Conservation (phyloP, 2,329 filamentous ascomycete species). For the Cladosporium velox region DNA sequence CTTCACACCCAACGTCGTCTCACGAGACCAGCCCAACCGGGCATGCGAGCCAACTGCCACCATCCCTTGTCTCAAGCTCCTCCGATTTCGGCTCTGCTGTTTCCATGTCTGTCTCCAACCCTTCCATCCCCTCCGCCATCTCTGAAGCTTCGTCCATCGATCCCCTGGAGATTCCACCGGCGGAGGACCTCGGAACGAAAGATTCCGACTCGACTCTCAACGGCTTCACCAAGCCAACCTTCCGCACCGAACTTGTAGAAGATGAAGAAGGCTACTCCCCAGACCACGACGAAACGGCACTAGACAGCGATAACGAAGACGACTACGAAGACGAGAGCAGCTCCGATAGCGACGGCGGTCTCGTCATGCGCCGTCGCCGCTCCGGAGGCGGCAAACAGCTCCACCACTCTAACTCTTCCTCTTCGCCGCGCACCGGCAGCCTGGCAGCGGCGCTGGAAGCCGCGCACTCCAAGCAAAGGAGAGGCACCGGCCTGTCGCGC, state of each 20-base stretch:
- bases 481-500: slow-evolving; percentile 35
- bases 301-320: slow-evolving; percentile 43
- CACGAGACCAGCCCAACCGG: slow-evolving; percentile 45
- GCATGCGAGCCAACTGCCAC: slow-evolving; percentile 30
- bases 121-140: slow-evolving; percentile 54
- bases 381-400: slow-evolving; percentile 27
- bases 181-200: slow-evolving; percentile 39
- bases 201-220: slow-evolving; percentile 40
- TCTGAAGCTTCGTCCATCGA: slow-evolving; percentile 50
- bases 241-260: slow-evolving; percentile 26
- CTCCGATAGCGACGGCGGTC: slow-evolving; percentile 42
- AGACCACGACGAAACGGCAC: slow-evolving; percentile 38
- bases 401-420: slow-evolving; percentile 12
- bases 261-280: slow-evolving; percentile 39
- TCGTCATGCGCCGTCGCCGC: slow-evolving; percentile 41
- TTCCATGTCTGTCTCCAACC: slow-evolving; percentile 53
- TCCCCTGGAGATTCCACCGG: slow-evolving; percentile 29
- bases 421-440: slow-evolving; percentile 4
- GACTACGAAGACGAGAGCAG: slow-evolving; percentile 44
- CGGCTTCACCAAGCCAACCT: slow-evolving; percentile 28
- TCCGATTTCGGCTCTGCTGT: slow-evolving; percentile 52
- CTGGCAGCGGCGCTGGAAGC: slow-evolving; percentile 22
- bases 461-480: slow-evolving; percentile 28
- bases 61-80: slow-evolving; percentile 46
- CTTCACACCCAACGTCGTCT: slow-evolving; percentile 34